These are phyloP conservation scores for Cystobasidiopsis lactophilus DNA, from an alignment of 768 basidiomycete species.

Conservation along the genomic window DNA sequence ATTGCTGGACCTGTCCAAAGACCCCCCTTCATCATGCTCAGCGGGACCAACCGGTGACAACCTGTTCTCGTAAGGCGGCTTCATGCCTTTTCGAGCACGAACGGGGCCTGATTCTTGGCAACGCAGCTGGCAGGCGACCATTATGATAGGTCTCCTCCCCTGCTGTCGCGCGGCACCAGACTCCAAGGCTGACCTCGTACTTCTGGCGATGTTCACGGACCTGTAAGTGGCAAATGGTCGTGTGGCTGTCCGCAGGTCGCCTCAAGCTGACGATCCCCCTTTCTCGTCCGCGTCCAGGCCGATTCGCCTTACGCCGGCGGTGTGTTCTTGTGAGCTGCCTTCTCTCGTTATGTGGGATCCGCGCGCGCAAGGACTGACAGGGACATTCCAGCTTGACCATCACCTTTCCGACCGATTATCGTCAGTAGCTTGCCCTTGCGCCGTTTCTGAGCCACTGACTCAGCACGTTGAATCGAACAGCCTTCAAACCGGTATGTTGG, in stretches of 20 bases:
- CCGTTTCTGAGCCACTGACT: too few relatives aligned
- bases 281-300: conserved; percentile 34
- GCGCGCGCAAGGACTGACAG: background rate
- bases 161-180: too few relatives aligned
- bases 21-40: conserved; percentile 98
- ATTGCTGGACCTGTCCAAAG: conserved; percentile 95
- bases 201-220: too few relatives aligned
- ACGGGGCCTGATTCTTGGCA: background rate
- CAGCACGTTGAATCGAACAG: background rate
- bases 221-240: conserved; percentile 36
- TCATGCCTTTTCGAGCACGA: too few relatives aligned
- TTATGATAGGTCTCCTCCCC: too few relatives aligned
- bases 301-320: conserved; percentile 97
- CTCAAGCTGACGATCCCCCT: background rate
- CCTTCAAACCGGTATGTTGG: background rate
- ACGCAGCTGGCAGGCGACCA: conserved; percentile 57
- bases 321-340: conserved; percentile 73
- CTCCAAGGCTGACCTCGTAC: too few relatives aligned
- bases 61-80: conserved; percentile 57
- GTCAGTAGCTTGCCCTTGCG: background rate
- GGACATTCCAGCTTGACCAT: conserved; percentile 32
- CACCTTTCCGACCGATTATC: conserved; percentile 52
- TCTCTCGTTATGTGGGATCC: background rate
- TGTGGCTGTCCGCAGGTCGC: background rate
- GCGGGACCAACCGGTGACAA: conserved; percentile 95